A percentile compares a stretch with the other conserved stretches of the same genome.
These are phyloP conservation scores for Circinella umbellata DNA, from an alignment of 371 early-diverging fungal species.

Conservation along the genomic window DNA sequence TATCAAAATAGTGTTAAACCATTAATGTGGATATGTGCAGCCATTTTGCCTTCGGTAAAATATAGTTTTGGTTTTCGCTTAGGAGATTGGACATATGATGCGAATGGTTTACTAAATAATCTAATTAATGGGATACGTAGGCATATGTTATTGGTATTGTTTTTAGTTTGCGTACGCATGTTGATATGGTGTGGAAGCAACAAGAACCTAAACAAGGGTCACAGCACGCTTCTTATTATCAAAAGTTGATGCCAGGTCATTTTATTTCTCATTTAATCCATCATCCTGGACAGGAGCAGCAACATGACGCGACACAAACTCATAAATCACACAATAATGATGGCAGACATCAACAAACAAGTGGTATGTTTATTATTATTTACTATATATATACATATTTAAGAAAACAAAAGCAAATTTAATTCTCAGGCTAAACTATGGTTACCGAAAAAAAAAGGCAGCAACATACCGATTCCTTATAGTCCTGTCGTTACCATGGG, in stretches of 20 bases:
- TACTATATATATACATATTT: neutral
- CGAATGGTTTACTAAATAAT: too few relatives aligned
- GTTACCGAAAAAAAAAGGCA: neutral
- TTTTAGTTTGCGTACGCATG: slow-evolving; percentile 94
- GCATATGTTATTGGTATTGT: slow-evolving; percentile 92
- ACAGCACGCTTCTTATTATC: slow-evolving; percentile 30
- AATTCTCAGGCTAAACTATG: neutral
- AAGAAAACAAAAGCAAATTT: too few relatives aligned
- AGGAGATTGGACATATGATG: too few relatives aligned
- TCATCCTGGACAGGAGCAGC: slow-evolving; percentile 29
- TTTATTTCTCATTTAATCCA: slow-evolving; percentile 50
- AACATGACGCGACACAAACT: neutral
- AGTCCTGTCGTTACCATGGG: slow-evolving; percentile 2
- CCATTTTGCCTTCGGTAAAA: slow-evolving; percentile 73
- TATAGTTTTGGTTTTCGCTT: too few relatives aligned
- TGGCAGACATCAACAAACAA: slow-evolving; percentile 18
- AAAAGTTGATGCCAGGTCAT: slow-evolving; percentile 44
- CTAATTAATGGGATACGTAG: slow-evolving; percentile 19
- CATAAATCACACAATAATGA: neutral
- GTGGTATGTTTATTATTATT: neutral
- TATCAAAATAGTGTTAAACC: slow-evolving; percentile 83
- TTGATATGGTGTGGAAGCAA: slow-evolving; percentile 84
- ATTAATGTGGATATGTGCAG: slow-evolving; percentile 89
- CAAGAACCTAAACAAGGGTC: slow-evolving; percentile 32
- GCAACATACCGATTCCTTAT: slow-evolving; percentile 1